Evolutionary conservation across 192 early-diverging fungal species (phyloP).

Genomic region (Backusella tarrabulga): DNA sequence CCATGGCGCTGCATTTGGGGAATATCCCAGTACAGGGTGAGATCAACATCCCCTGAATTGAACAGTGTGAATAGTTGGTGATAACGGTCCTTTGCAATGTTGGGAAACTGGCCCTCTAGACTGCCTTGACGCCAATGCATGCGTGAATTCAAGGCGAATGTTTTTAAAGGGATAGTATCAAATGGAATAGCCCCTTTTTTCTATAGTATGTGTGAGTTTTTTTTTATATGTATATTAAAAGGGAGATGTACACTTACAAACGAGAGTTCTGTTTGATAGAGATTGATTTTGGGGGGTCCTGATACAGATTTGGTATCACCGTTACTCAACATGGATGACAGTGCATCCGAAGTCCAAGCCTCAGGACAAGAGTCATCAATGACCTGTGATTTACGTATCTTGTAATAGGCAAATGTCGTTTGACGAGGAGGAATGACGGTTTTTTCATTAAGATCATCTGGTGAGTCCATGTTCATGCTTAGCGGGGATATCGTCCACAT

Average conservation of each 20-base stretch:
- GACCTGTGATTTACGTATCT: constrained; percentile 19
- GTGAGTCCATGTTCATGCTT: constrained; percentile 39
- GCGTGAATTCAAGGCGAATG: constrained; percentile 70
- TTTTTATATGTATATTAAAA: constrained; percentile 30
- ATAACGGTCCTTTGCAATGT: constrained; percentile 56
- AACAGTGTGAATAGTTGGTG: constrained; percentile 77
- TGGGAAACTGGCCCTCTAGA: constrained; percentile 65
- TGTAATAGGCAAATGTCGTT: constrained; percentile 57
- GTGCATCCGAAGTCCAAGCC: constrained; percentile 44
- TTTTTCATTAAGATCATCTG: constrained; percentile 41
- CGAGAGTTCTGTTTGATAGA: constrained; percentile 47
- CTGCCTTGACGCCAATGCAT: constrained; percentile 68
- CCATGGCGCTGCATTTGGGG: constrained; percentile 55
- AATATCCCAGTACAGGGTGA: constrained; percentile 82
- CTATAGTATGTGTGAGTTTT: constrained; percentile 51
- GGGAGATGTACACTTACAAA: constrained; percentile 35
- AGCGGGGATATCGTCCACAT: constrained; percentile 65
- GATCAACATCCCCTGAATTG: constrained; percentile 84
- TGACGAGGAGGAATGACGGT: constrained; percentile 50
- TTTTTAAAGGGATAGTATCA: constrained; percentile 58
- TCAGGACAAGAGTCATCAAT: constrained; percentile 35
- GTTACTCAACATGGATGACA: constrained; percentile 44
- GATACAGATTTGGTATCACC: constrained; percentile 16
- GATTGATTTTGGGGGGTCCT: constrained; percentile 46
- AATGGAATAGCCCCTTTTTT: constrained; percentile 54